phyloP scores from a whole-genome alignment of 305 asterid genomes.

The Fraxinus floribunda region DNA sequence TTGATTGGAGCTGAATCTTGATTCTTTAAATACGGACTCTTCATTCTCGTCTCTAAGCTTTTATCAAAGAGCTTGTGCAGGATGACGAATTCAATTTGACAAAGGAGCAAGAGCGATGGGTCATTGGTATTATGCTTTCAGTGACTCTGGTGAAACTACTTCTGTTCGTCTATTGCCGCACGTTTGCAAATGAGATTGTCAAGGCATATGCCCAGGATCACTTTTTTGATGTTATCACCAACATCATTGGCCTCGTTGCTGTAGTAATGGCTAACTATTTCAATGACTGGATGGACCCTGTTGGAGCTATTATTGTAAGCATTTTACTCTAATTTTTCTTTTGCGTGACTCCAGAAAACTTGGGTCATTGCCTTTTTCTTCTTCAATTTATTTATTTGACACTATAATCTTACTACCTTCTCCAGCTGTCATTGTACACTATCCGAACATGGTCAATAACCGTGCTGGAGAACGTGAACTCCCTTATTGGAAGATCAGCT shows the following conservation, averaged over 20 bases:
- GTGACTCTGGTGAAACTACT: constrained; percentile 33
- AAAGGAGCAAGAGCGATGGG: constrained; percentile 29
- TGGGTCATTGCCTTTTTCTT: neutral
- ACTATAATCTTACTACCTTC: neutral
- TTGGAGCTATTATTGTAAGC: constrained; percentile 34
- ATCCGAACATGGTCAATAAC: constrained; percentile 55
- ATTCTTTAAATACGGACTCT: neutral
- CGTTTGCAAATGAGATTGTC: constrained; percentile 35
- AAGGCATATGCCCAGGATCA: constrained; percentile 39
- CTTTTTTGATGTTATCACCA: constrained; percentile 34
- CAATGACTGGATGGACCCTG: constrained; percentile 31
- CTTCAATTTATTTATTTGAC: neutral
- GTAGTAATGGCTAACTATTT: constrained; percentile 31
- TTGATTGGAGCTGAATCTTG: constrained; percentile 5
- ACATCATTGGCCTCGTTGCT: constrained; percentile 30
- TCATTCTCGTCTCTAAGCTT: neutral
- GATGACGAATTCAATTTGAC: constrained; percentile 26
- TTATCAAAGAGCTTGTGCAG: constrained; percentile 5
- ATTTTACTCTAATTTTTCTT: neutral
- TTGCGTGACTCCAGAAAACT: neutral
- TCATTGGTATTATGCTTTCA: constrained; percentile 32
- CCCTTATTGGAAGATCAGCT: constrained; percentile 51
- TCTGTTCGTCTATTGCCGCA: constrained; percentile 28
- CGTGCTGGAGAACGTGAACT: constrained; percentile 48
- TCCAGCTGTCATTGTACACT: constrained; percentile 49